Evolutionary conservation across 495 filamentous ascomycete species (phyloP).

Genomic region (Xylaria sp.): DNA sequence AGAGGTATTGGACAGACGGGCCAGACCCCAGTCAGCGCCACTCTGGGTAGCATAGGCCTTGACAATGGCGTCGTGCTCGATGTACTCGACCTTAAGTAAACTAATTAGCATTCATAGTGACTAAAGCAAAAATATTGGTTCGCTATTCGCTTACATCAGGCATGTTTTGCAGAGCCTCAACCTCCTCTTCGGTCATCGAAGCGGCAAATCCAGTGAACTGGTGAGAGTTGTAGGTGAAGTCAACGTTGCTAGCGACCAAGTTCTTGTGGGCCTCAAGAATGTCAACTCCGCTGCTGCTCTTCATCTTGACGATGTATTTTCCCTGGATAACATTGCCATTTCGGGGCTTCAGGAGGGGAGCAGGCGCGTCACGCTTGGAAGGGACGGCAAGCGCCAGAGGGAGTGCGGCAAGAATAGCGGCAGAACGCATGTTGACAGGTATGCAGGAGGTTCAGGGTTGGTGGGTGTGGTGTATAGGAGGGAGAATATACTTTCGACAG

Average conservation of each 20-base stretch:
- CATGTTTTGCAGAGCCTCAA: conserved; percentile 50
- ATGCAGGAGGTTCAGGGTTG: background rate
- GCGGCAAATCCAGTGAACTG: conserved; percentile 55
- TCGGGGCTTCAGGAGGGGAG: conserved; percentile 37
- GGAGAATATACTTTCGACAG: background rate
- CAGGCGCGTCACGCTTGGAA: conserved; percentile 37
- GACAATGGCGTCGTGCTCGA: conserved; percentile 58
- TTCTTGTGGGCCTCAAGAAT: conserved; percentile 43
- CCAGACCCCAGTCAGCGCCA: conserved; percentile 62
- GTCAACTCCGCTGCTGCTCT: conserved; percentile 37
- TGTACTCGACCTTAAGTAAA: conserved; percentile 52
- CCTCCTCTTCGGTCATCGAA: conserved; percentile 43
- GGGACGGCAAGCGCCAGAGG: conserved; percentile 42
- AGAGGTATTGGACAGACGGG: conserved; percentile 55
- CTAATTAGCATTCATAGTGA: conserved; percentile 25
- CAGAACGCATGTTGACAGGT: conserved; percentile 37
- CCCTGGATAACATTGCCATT: conserved; percentile 43
- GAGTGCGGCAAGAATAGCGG: conserved; percentile 35
- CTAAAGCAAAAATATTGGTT: background rate
- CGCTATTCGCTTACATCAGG: conserved; percentile 43
- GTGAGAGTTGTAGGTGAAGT: conserved; percentile 49
- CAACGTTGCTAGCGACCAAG: conserved; percentile 43
- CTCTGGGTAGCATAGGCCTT: conserved; percentile 53
- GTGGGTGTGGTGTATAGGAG: background rate
- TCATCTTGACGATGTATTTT: conserved; percentile 55